Conservation (phyloP, 768 basidiomycete genomes). For the Boletus huronensis region DNA sequence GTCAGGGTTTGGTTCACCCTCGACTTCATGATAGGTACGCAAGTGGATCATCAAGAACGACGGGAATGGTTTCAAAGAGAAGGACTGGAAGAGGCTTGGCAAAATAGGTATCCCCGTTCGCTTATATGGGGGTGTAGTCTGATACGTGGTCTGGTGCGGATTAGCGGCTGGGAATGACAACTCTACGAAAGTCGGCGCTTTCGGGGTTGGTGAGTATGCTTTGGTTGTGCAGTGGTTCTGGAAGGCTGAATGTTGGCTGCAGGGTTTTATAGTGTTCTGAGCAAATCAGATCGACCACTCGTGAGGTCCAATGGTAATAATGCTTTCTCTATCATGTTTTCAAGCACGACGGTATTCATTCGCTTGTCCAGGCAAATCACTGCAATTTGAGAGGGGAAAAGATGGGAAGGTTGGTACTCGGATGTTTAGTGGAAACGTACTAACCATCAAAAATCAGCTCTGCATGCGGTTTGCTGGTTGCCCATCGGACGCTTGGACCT, state of each 20-base stretch:
- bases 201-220: conserved; percentile 13
- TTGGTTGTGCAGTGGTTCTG: background rate
- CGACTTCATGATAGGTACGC: conserved; percentile 1
- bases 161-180: conserved; percentile 14
- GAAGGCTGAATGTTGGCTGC: background rate
- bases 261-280: conserved; percentile 20
- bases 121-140: background rate
- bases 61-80: background rate
- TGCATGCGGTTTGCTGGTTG: background rate
- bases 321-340: background rate
- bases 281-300: conserved; percentile 14
- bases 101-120: conserved; percentile 9
- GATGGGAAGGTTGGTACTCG: conserved; percentile 7
- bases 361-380: conserved; percentile 6
- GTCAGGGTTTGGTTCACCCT: background rate
- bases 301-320: conserved; percentile 10
- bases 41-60: conserved; percentile 17
- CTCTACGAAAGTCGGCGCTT: conserved; percentile 15
- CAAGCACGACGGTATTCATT: background rate
- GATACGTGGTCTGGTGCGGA: background rate
- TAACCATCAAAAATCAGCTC: conserved; percentile 6
- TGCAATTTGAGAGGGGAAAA: conserved; percentile 7
- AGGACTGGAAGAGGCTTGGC: conserved; percentile 14
- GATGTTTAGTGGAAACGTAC: background rate
- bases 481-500: background rate